These are phyloP conservation scores for Fallopia convolvulus DNA, from an alignment of 148 eudicot species.

Conservation along the genomic window DNA sequence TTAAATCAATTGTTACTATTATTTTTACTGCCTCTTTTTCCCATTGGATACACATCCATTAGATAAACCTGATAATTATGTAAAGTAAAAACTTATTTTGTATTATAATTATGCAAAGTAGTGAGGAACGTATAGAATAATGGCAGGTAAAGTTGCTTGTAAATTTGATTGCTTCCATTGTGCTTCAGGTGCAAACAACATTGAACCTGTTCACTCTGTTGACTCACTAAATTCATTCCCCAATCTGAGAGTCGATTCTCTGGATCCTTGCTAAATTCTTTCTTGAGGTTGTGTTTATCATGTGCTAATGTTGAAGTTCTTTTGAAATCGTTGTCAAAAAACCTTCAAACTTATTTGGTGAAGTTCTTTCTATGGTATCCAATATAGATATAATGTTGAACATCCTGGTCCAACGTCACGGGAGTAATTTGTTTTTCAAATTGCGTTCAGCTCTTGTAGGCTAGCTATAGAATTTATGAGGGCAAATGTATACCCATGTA, in stretches of 20 bases:
- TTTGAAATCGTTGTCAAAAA: too few relatives aligned
- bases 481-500: background rate
- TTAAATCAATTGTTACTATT: too few relatives aligned
- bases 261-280: background rate
- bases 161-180: constrained; percentile 11
- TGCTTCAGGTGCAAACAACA: constrained; percentile 65
- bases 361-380: background rate
- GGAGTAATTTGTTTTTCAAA: background rate
- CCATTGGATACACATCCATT: too few relatives aligned
- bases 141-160: too few relatives aligned
- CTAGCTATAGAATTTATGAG: background rate
- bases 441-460: background rate
- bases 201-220: constrained; percentile 59
- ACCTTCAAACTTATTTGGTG: too few relatives aligned
- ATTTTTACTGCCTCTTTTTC: too few relatives aligned
- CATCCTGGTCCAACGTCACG: background rate
- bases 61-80: too few relatives aligned
- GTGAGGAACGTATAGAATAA: too few relatives aligned
- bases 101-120: too few relatives aligned
- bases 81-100: too few relatives aligned
- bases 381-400: background rate
- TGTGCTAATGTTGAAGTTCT: background rate
- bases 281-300: background rate
- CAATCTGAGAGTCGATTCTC: constrained; percentile 41
- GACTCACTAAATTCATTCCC: constrained; percentile 79